phyloP scores from a whole-genome alignment of 2,329 filamentous ascomycete genomes.

The Lachnellula subtilissima region DNA sequence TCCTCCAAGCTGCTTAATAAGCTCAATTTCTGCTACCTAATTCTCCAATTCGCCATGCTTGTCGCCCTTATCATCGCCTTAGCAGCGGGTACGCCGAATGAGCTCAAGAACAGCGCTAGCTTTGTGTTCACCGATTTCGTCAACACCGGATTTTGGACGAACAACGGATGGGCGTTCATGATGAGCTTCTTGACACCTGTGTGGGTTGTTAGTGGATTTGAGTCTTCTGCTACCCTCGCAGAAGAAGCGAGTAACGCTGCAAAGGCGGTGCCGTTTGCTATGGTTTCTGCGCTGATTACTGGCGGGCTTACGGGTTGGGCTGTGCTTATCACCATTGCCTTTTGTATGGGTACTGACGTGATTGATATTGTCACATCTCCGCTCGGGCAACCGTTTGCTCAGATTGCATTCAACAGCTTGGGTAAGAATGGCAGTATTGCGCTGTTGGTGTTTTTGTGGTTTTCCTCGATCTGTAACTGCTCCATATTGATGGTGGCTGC shows the following conservation, averaged over 20 bases:
- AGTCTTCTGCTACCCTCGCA: constrained; percentile 29
- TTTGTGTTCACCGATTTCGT: constrained; percentile 29
- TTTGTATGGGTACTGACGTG: constrained; percentile 48
- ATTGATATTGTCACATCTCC: constrained; percentile 41
- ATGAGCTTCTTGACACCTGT: constrained; percentile 29
- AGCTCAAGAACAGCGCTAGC: constrained; percentile 24
- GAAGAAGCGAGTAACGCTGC: constrained; percentile 31
- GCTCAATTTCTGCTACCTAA: constrained; percentile 30
- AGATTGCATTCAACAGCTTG: constrained; percentile 54
- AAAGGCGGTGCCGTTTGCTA: constrained; percentile 31
- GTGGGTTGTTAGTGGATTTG: constrained; percentile 32
- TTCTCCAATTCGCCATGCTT: constrained; percentile 29
- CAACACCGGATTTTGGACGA: constrained; percentile 29
- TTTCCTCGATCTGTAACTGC: constrained; percentile 29
- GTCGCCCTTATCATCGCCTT: constrained; percentile 28
- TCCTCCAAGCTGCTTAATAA: constrained; percentile 24
- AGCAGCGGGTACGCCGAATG: constrained; percentile 26
- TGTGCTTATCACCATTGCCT: constrained; percentile 54
- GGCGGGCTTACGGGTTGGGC: constrained; percentile 44
- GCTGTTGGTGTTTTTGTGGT: constrained; percentile 28
- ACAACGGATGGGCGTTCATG: constrained; percentile 32
- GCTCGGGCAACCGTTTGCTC: constrained; percentile 49
- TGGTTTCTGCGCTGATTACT: constrained; percentile 28
- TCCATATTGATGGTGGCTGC: constrained; percentile 32
- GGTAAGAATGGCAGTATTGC: constrained; percentile 46